A percentile compares a stretch with the other conserved stretches of the same genome.
These are phyloP conservation scores for Panaeolus papilionaceus DNA, from an alignment of 768 basidiomycete genomes.

Conservation along the genomic window DNA sequence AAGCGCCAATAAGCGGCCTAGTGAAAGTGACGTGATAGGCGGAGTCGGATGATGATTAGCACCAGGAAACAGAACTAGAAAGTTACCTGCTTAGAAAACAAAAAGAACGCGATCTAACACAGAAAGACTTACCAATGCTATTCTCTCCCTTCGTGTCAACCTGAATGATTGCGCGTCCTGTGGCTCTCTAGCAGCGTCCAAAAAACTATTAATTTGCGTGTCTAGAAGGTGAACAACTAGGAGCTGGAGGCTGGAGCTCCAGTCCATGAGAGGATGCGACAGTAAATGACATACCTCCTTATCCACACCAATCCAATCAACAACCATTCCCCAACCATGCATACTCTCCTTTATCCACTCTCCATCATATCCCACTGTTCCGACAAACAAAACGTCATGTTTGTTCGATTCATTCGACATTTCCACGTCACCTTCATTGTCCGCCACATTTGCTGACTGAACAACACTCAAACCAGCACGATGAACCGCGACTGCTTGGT, in stretches of 20 bases:
- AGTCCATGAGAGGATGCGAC: neutral
- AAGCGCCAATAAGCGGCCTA: conserved; percentile 24
- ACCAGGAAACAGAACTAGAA: conserved; percentile 59
- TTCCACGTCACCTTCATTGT: neutral
- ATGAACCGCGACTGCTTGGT: conserved; percentile 65
- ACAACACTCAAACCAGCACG: conserved; percentile 51
- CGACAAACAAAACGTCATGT: conserved; percentile 48
- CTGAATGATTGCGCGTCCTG: conserved; percentile 68
- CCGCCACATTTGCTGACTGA: neutral
- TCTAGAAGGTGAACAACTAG: neutral
- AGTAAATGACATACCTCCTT: conserved; percentile 39
- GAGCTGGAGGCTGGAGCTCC: neutral
- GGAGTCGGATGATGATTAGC: conserved; percentile 55
- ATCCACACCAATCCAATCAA: conserved; percentile 39
- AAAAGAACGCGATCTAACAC: neutral
- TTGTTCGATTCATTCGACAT: neutral
- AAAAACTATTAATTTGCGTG: neutral
- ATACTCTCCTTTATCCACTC: conserved; percentile 51
- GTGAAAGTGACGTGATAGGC: conserved; percentile 28
- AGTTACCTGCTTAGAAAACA: neutral
- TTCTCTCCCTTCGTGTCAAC: conserved; percentile 64
- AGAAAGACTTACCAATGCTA: conserved; percentile 55
- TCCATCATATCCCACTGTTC: conserved; percentile 61
- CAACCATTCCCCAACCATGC: conserved; percentile 45
- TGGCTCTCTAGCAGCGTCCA: conserved; percentile 44